Conservation (phyloP, 2,329 filamentous ascomycete species). For the Nigrospora oryzae region DNA sequence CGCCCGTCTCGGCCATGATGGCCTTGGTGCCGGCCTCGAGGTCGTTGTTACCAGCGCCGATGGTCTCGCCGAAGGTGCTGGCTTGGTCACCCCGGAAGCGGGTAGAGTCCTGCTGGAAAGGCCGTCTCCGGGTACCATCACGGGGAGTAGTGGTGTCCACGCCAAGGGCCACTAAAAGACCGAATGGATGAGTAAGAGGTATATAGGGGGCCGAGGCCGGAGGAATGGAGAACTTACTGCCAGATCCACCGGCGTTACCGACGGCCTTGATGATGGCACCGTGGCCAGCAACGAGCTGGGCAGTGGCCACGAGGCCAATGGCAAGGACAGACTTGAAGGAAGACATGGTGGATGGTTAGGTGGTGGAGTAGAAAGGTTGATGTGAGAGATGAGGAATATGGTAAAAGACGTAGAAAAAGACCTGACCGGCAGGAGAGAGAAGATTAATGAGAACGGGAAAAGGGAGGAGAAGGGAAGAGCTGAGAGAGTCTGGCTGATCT, state of each 20-base stretch:
- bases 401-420: slow-evolving; percentile 5
- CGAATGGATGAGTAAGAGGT: neutral
- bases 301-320: slow-evolving; percentile 42
- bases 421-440: slow-evolving; percentile 16
- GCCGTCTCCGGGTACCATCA: slow-evolving; percentile 49
- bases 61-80: slow-evolving; percentile 48
- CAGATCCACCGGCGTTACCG: slow-evolving; percentile 48
- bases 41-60: slow-evolving; percentile 47
- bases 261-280: slow-evolving; percentile 49
- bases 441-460: slow-evolving; percentile 2
- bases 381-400: slow-evolving; percentile 6
- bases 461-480: slow-evolving; percentile 6
- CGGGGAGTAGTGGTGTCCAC: slow-evolving; percentile 49
- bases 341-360: slow-evolving; percentile 12
- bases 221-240: slow-evolving; percentile 25
- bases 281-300: slow-evolving; percentile 51
- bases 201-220: neutral
- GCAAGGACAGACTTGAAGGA: slow-evolving; percentile 19
- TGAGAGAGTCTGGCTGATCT: neutral
- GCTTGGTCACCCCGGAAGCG: slow-evolving; percentile 48
- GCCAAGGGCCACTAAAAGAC: slow-evolving; percentile 28
- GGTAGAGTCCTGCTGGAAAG: slow-evolving; percentile 57
- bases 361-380: neutral
- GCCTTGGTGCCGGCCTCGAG: slow-evolving; percentile 45
- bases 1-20: slow-evolving; percentile 50